These are phyloP conservation scores for Claviceps sorghi DNA, from an alignment of 2,329 filamentous ascomycete species.

Conservation along the genomic window DNA sequence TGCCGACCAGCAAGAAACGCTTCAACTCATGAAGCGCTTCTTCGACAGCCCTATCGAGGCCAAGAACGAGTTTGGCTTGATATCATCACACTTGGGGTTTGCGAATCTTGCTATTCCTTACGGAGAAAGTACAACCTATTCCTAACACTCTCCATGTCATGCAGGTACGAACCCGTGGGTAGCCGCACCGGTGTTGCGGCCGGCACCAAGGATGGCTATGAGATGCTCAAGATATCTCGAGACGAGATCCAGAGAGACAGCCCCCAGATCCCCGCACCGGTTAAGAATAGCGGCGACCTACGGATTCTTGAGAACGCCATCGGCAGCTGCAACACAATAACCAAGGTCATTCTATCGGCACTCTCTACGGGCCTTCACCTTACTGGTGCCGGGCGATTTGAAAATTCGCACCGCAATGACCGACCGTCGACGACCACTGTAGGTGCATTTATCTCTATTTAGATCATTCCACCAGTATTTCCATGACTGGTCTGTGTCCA, in stretches of 20 bases:
- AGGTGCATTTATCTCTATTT: neutral
- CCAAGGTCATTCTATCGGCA: constrained; percentile 34
- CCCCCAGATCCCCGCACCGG: constrained; percentile 29
- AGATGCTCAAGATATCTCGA: constrained; percentile 38
- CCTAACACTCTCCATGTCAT: neutral
- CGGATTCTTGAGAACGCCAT: constrained; percentile 34
- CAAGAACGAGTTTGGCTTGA: constrained; percentile 42
- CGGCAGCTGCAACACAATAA: constrained; percentile 34
- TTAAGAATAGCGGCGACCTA: constrained; percentile 34
- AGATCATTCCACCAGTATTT: neutral
- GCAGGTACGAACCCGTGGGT: constrained; percentile 33
- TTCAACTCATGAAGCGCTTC: constrained; percentile 41
- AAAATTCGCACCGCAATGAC: constrained; percentile 37
- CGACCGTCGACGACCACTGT: constrained; percentile 30
- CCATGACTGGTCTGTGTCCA: neutral
- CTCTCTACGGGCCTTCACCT: constrained; percentile 33
- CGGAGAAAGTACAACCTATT: neutral
- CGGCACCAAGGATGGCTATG: constrained; percentile 36
- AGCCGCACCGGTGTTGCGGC: constrained; percentile 31
- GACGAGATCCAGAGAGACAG: constrained; percentile 34
- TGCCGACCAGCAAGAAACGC: constrained; percentile 35
- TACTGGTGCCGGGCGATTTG: constrained; percentile 30
- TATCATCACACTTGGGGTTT: constrained; percentile 37
- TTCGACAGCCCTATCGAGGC: constrained; percentile 36
- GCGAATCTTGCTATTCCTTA: constrained; percentile 5